phyloP scores from a whole-genome alignment of 495 filamentous ascomycete species.

The Jackrogersella minutella region DNA sequence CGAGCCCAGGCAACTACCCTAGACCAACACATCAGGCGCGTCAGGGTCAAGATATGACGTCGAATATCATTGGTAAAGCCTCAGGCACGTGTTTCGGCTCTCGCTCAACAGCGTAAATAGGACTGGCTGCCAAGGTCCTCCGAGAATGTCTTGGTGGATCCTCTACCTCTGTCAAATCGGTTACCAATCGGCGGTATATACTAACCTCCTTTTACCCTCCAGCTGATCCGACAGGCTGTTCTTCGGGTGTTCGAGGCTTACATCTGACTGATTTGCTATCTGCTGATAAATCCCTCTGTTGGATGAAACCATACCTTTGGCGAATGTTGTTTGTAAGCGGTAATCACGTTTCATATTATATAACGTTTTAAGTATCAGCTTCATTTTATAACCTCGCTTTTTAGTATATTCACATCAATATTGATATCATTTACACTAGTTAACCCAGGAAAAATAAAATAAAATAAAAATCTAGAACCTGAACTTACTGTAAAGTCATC shows the following conservation, averaged over 20 bases:
- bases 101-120: conserved; percentile 9
- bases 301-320: neutral
- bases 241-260: neutral
- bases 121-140: conserved; percentile 21
- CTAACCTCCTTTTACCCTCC: conserved; percentile 11
- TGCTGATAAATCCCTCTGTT: conserved; percentile 2
- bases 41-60: conserved; percentile 1
- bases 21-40: conserved; percentile 1
- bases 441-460: no score
- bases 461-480: no score
- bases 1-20: neutral
- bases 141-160: neutral
- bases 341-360: neutral
- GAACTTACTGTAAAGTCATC: no score
- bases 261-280: conserved; percentile 2
- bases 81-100: conserved; percentile 27
- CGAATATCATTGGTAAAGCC: conserved; percentile 24
- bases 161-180: neutral
- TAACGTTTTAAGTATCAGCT: neutral
- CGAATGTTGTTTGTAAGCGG: no score
- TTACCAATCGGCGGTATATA: conserved; percentile 4
- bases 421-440: no score
- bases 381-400: no score
- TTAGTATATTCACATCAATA: no score
- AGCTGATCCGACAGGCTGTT: conserved; percentile 20